Conservation (phyloP, 441 rosid species). For the Jatropha multifida region DNA sequence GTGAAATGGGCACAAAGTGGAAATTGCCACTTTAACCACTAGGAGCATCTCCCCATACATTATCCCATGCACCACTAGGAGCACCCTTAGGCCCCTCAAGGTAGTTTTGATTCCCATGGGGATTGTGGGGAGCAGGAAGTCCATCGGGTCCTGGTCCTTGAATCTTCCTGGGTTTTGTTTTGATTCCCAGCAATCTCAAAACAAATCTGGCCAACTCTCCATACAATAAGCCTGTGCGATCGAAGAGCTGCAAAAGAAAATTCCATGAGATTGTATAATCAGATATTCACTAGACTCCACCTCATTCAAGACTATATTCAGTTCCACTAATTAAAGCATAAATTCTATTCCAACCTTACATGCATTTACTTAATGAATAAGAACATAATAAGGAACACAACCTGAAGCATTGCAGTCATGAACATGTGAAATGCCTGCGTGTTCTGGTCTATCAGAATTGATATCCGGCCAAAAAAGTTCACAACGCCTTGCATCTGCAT, state of each 20-base stretch:
- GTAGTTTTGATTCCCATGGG: slow-evolving; percentile 55
- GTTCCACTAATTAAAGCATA: background rate
- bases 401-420: slow-evolving; percentile 98
- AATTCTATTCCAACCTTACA: background rate
- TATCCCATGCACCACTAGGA: slow-evolving; percentile 78
- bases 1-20: background rate
- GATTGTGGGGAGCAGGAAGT: slow-evolving; percentile 56
- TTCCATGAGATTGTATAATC: background rate
- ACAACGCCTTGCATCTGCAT: slow-evolving; percentile 96
- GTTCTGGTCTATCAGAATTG: slow-evolving; percentile 91
- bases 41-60: slow-evolving; percentile 62
- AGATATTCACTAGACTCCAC: background rate
- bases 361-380: background rate
- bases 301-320: background rate
- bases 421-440: slow-evolving; percentile 97
- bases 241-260: slow-evolving; percentile 67
- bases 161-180: slow-evolving; percentile 60
- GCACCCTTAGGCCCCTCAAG: slow-evolving; percentile 84
- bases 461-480: slow-evolving; percentile 82
- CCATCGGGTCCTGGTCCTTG: slow-evolving; percentile 67
- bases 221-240: slow-evolving; percentile 76
- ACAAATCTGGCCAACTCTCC: slow-evolving; percentile 98
- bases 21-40: slow-evolving; percentile 29
- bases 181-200: slow-evolving; percentile 77
- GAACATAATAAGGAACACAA: slow-evolving; percentile 21